Conservation (phyloP, 768 basidiomycete species). For the Macrolepiota albuminosa region DNA sequence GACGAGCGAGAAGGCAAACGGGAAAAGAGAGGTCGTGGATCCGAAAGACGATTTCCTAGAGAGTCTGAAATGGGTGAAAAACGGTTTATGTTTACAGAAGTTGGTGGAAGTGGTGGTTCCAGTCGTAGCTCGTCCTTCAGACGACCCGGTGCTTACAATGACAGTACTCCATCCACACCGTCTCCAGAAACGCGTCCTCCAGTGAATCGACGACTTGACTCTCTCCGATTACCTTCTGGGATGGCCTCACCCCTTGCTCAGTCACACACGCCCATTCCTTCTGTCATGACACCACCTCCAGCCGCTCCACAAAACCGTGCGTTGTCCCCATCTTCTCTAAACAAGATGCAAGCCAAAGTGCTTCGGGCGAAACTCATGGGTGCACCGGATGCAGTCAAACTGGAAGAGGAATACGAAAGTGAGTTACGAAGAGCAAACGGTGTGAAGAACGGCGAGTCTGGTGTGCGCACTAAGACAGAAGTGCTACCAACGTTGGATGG, state of each 20-base stretch:
- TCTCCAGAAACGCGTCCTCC: conserved; percentile 38
- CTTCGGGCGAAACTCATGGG: conserved; percentile 87
- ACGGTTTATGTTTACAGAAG: conserved; percentile 66
- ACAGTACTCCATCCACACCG: conserved; percentile 58
- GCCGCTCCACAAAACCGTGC: conserved; percentile 33
- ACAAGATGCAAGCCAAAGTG: conserved; percentile 90
- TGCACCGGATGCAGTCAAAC: conserved; percentile 63
- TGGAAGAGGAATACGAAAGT: conserved; percentile 84
- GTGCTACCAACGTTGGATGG: conserved; percentile 88
- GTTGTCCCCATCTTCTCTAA: conserved; percentile 75
- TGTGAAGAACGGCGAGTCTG: conserved; percentile 30
- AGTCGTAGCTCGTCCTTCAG: conserved; percentile 87
- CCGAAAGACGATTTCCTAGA: conserved; percentile 24
- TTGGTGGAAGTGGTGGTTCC: conserved; percentile 56
- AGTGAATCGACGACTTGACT: conserved; percentile 51
- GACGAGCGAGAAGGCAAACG: conserved; percentile 74
- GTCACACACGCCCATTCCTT: conserved; percentile 81
- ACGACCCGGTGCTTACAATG: conserved; percentile 63
- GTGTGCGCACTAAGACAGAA: conserved; percentile 62
- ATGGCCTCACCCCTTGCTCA: conserved; percentile 54
- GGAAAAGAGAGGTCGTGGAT: conserved; percentile 27
- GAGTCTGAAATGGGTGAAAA: conserved; percentile 45
- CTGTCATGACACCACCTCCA: conserved; percentile 76
- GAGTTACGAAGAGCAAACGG: conserved; percentile 52
- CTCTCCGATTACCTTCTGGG: conserved; percentile 58